Percentiles rank a stretch among this genome's conserved stretches.
Evolutionary conservation across 2,329 filamentous ascomycete species (phyloP).

Genomic region (Trichoderma lentiforme): DNA sequence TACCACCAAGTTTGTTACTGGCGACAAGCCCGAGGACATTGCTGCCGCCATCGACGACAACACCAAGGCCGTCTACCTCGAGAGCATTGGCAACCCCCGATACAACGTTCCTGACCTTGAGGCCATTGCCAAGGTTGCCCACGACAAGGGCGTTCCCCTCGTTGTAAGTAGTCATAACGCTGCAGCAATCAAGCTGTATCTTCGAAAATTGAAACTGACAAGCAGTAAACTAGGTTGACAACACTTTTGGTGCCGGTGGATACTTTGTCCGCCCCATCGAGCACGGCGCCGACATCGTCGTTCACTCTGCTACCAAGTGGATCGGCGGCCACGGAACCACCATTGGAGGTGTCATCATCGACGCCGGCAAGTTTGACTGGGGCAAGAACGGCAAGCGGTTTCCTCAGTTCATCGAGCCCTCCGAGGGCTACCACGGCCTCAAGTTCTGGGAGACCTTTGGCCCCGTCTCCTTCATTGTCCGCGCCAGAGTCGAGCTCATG

Average conservation of each 20-base stretch:
- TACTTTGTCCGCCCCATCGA: conserved; percentile 85
- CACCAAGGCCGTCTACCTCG: conserved; percentile 88
- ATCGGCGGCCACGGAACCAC: conserved; percentile 95
- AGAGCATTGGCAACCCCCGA: conserved; percentile 89
- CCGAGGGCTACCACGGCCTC: conserved; percentile 85
- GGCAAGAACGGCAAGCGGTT: conserved; percentile 78
- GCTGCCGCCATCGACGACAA: conserved; percentile 81
- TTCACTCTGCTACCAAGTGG: conserved; percentile 95
- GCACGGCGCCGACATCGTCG: conserved; percentile 88
- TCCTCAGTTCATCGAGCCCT: conserved; percentile 87
- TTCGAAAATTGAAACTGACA: background rate
- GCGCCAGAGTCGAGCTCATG: conserved; percentile 83
- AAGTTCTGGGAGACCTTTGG: conserved; percentile 96
- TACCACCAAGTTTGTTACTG: conserved; percentile 79
- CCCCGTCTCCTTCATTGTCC: conserved; percentile 74
- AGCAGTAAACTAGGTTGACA: conserved; percentile 64
- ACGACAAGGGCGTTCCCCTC: conserved; percentile 62
- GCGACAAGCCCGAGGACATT: conserved; percentile 76
- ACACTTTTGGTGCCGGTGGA: conserved; percentile 91
- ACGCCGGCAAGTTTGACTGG: conserved; percentile 93
- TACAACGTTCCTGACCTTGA: conserved; percentile 93
- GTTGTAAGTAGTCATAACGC: conserved; percentile 43
- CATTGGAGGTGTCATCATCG: conserved; percentile 80
- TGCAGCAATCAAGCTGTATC: background rate
- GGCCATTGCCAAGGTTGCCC: conserved; percentile 77